Base-by-base conservation (phyloP, 2,329 filamentous ascomycete species). In the Colletotrichum godetiae region DNA sequence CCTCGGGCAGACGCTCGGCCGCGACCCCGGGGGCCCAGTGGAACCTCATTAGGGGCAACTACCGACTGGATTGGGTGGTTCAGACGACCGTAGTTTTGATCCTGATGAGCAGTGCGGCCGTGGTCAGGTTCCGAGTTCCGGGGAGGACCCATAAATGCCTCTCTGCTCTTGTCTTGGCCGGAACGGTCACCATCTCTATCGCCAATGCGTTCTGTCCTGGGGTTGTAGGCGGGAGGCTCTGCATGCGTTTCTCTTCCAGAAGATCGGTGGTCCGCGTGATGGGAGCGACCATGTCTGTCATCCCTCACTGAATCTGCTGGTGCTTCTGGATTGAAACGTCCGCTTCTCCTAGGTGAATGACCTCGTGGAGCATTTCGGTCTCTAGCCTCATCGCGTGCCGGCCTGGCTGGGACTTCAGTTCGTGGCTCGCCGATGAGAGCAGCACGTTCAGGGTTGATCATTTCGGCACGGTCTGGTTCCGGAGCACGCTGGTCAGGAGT, bases 31-130 rank as follows among this genome's bases (percentile, higher is more conserved):
- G 90, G 89, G 2, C 89, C 90, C n/a, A 87, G 87, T 4, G 90
- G 90, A 53, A 88, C 81, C 53, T 82, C 86, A 31, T 84, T 80
- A 80, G 85, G 33, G 78, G 42, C 42, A 49, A 68, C 77, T 37
- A 85, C 80, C 29, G 84, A 83, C 61, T 86, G 83, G 62, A 88
- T 85, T 2, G 87, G 82, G 74, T 90, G 82, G 74, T 90, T 92
- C 60, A 92, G 83, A 2, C 91, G 88, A 33, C 91, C 91, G 76
- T 92, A 92, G 68, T 89, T 90, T 19, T 89, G 88, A 78, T 92
- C 90, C 75, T 90, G 87, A 73, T 89, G 87, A 67, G 83, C 84
- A 24, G 86, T 76, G 74, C 87, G 83, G 49, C 85, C 84, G 76
- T 89, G 86, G 58, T 91, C 88, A 3, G 82, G 76, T 35, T 91